Evolutionary conservation across 139 green algal species (phyloP), one percentile per base, ranked within the genome.

Genomic region (Pleodorina starrii): DNA sequence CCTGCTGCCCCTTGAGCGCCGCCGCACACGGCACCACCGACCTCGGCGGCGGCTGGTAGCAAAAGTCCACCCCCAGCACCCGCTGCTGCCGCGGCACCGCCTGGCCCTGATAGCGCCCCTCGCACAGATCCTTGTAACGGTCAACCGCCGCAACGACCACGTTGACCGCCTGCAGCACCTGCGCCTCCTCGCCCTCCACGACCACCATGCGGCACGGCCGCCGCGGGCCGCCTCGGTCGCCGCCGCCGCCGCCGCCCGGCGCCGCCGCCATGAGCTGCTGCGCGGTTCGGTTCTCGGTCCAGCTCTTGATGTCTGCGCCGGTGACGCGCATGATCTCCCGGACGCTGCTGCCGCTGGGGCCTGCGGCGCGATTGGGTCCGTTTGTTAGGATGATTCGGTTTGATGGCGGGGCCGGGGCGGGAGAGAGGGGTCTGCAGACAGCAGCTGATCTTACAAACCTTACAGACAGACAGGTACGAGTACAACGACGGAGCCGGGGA

Each of bases 101-200:
- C 89, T 97, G 93, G 60, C 96, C 93, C 40, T 85, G 89, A 86
- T 93, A 96, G 2, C 91, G 92, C 5, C 95, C 94, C 85, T 98
- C 96, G 74, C 96, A 99, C 54, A 99, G 94, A 71, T 98, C 96
- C 88, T 97, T 97, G 96, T 99, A 99, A 21, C 96, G 93, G 51
- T 98, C 94, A 12, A 99, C 93, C 1, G 90, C 90, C 21, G 90
- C 87, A 11, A 84, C 86, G 19, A 99, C 94, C 71, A 98, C 91
- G 51, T 90, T 73, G 44, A 98, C 82, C 1, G 96, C 97, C 48
- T 76, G 38, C 27, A 69, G 27, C 38, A 92, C 81, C 10, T 77
- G 40, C 23, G 21, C 46, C 36, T 89, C 75, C 44, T 88, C 89
- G 6, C 92, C 94, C 90, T 95, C 93, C 17, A 96, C 48, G n/a